Evolutionary conservation across 257 asterid species (phyloP), one percentile per base, ranked within the genome.

Genomic region (Thymus quinquecostatus): DNA sequence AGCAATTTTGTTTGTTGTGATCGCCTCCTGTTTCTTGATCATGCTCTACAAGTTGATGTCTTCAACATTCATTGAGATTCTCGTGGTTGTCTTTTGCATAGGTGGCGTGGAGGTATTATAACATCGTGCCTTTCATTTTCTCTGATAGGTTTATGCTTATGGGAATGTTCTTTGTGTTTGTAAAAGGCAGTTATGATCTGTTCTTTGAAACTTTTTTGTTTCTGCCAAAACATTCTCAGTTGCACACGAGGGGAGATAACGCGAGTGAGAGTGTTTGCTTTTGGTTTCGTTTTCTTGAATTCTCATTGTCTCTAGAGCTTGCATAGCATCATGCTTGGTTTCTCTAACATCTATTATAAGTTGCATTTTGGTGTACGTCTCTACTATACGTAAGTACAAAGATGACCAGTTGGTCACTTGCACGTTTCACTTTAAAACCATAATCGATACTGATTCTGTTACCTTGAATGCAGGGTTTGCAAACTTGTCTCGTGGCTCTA

Each of bases 11-110:
- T 95, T 95, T 65, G 89, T 95, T 40, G 86, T 92, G 77, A 76
- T 95, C 27, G 99, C 99, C 21, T 95, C 99, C 3, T 78, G 92
- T 74, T 95, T 95, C 94, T 74, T 95, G 85, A 45, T 95, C 66
- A 88, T 95, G 96, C 89, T 95, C 51, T 95, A 92, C 89, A 88
- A 95, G 81, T 68, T 87, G 79, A 95, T 95, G 99, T 95, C 99
- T 1, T 70, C 59, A 76, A 79, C 84, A 90, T 92, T 95, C 82
- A 88, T 95, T 38, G 96, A 88, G 86, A 82, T 95, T 78, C 88
- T 95, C 50, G 99, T 95, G 81, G 96, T 92, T 70, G 90, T 95
- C 14, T 95, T 95, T 49, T 85, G 91, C 88, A 84, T 95, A 6
- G 99, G 98, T n/a, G 99, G 98, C 29, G 79, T 87, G 38, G 98